phyloP scores from a whole-genome alignment of 208 protist genomes.

The Trypanosoma scelopori region DNA sequence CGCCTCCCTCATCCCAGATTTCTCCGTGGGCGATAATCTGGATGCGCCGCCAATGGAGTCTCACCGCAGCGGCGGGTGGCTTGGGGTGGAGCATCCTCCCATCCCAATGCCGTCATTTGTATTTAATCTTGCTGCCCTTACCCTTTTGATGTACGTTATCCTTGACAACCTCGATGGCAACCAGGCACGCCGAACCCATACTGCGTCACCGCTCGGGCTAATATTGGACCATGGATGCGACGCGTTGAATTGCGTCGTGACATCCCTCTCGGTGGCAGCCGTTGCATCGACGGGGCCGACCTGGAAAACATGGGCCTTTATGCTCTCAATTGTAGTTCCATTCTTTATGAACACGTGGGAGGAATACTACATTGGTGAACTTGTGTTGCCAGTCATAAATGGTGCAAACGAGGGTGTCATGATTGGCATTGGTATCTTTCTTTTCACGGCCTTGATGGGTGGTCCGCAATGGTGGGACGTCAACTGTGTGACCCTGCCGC shows the following conservation, averaged over 20 bases:
- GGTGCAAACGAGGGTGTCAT: constrained; percentile 90
- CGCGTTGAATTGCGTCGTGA: constrained; percentile 79
- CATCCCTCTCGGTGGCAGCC: constrained; percentile 47
- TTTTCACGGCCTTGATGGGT: constrained; percentile 61
- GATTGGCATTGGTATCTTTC: constrained; percentile 51
- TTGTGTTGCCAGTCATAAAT: constrained; percentile 89
- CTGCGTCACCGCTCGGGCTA: constrained; percentile 91
- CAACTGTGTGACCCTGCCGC: constrained; percentile 50
- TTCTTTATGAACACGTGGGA: constrained; percentile 91
- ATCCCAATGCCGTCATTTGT: constrained; percentile 55
- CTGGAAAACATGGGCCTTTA: constrained; percentile 68
- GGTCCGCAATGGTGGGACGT: constrained; percentile 74
- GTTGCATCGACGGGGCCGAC: constrained; percentile 51
- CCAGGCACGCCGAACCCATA: constrained; percentile 90
- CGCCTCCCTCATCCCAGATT: constrained; percentile 67
- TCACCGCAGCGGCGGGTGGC: background rate
- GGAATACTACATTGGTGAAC: constrained; percentile 83
- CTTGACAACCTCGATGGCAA: constrained; percentile 95
- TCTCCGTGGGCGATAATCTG: constrained; percentile 40
- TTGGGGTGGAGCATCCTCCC: background rate
- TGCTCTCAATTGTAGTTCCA: constrained; percentile 48
- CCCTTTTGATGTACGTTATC: constrained; percentile 80
- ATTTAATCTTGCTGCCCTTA: constrained; percentile 55
- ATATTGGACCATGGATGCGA: constrained; percentile 95
- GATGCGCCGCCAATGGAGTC: constrained; percentile 9